Conservation (phyloP, 2,329 filamentous ascomycete genomes). For the Zymoseptoria brevis region DNA sequence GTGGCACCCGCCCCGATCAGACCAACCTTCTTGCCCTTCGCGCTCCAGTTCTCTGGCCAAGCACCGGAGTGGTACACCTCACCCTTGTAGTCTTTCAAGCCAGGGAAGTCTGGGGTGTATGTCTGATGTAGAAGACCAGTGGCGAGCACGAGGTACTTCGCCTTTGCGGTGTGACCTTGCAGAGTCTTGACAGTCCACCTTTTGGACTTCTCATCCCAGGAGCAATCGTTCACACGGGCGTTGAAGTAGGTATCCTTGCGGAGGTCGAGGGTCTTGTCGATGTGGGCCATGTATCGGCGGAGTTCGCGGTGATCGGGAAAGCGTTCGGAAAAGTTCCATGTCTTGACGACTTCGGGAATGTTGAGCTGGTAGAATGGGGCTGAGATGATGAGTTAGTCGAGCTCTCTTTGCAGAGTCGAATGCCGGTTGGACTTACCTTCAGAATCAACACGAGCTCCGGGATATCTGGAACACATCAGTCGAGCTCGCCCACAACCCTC, state of each 20-base stretch:
- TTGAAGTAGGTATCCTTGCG: conserved; percentile 53
- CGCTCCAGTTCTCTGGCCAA: conserved; percentile 31
- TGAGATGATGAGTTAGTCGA: not conserved
- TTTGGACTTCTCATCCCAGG: conserved; percentile 41
- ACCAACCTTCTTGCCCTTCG: conserved; percentile 32
- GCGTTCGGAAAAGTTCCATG: conserved; percentile 46
- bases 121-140: conserved; percentile 33
- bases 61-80: conserved; percentile 34
- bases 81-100: conserved; percentile 34
- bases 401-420: not conserved
- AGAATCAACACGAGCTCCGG: conserved; percentile 42
- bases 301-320: conserved; percentile 37
- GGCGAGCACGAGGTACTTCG: conserved; percentile 32
- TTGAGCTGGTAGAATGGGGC: conserved; percentile 43
- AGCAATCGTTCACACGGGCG: conserved; percentile 46
- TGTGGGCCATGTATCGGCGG: conserved; percentile 51
- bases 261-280: conserved; percentile 48
- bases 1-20: conserved; percentile 39
- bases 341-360: conserved; percentile 39
- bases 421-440: conserved; percentile 13
- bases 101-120: conserved; percentile 32
- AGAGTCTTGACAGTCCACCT: conserved; percentile 47
- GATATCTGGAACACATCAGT: conserved; percentile 36
- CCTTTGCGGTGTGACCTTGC: conserved; percentile 33
- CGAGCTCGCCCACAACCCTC: conserved; percentile 28